These are phyloP conservation scores for Arthroderma uncinatum DNA, from an alignment of 2,329 filamentous ascomycete genomes.

Conservation along the genomic window DNA sequence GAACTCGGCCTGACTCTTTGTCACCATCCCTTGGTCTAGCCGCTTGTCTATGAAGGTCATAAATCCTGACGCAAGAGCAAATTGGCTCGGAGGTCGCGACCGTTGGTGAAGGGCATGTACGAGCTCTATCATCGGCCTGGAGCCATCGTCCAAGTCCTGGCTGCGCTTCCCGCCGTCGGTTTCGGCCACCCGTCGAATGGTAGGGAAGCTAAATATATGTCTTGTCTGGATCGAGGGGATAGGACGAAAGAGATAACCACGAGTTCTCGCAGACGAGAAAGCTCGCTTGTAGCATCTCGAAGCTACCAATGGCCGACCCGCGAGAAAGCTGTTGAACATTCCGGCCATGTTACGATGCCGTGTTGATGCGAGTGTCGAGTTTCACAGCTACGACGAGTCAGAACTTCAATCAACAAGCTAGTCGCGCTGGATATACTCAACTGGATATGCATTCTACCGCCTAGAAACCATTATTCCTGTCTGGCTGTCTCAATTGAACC, in stretches of 20 bases:
- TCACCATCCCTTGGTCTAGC: constrained; percentile 44
- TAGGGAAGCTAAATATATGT: constrained; percentile 49
- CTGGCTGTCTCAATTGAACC: background rate
- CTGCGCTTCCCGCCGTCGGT: constrained; percentile 25
- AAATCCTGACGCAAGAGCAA: constrained; percentile 57
- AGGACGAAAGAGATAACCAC: constrained; percentile 21
- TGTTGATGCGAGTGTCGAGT: background rate
- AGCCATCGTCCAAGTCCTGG: constrained; percentile 36
- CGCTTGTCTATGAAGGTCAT: constrained; percentile 51
- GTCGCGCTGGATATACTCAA: background rate
- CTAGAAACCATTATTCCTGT: background rate
- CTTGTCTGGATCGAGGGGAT: constrained; percentile 34
- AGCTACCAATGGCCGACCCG: constrained; percentile 34
- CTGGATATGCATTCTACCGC: constrained; percentile 10
- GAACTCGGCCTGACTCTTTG: constrained; percentile 53
- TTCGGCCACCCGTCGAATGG: constrained; percentile 18
- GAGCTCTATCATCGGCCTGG: constrained; percentile 60
- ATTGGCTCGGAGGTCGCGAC: constrained; percentile 51
- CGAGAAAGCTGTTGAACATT: constrained; percentile 36
- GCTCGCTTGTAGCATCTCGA: constrained; percentile 29
- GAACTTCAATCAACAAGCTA: background rate
- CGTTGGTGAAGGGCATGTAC: constrained; percentile 51
- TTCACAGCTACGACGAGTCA: background rate
- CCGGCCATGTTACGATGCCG: background rate
- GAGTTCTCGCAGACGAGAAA: constrained; percentile 14